A percentile compares a stretch with the other conserved stretches of the same genome.
These are phyloP conservation scores for Colletotrichum cereale DNA, from an alignment of 2,329 filamentous ascomycete species.

Conservation along the genomic window DNA sequence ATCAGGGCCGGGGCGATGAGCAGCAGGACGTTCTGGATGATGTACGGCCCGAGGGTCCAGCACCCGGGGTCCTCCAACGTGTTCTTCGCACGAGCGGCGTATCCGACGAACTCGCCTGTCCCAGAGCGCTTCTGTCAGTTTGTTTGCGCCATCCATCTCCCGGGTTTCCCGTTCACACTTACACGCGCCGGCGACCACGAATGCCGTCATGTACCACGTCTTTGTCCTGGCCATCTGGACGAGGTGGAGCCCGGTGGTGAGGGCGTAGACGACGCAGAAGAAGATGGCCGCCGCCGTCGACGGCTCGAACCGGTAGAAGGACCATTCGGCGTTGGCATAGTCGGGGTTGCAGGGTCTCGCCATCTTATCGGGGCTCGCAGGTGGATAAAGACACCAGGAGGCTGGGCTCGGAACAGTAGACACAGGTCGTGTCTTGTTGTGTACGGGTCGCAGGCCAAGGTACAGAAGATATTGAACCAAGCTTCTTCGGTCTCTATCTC, in stretches of 20 bases:
- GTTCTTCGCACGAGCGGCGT: conserved; percentile 26
- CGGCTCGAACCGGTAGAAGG: conserved; percentile 38
- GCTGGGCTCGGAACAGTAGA: neutral
- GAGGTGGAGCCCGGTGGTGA: conserved; percentile 28
- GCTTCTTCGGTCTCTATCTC: too few relatives aligned
- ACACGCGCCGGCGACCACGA: conserved; percentile 37
- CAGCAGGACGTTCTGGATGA: conserved; percentile 55
- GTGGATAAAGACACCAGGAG: neutral
- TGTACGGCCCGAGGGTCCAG: conserved; percentile 57
- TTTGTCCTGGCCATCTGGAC: conserved; percentile 29
- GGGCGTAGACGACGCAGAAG: conserved; percentile 28
- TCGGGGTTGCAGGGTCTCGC: conserved; percentile 20
- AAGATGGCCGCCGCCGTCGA: conserved; percentile 33
- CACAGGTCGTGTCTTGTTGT: neutral
- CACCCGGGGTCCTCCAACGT: conserved; percentile 42
- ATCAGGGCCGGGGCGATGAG: conserved; percentile 56
- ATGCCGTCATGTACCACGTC: conserved; percentile 40
- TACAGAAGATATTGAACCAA: neutral
- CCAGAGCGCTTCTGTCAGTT: neutral
- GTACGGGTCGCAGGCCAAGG: neutral
- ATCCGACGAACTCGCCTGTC: conserved; percentile 36
- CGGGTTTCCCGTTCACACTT: neutral
- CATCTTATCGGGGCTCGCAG: neutral
- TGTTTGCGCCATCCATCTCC: neutral
- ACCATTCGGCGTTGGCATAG: conserved; percentile 27